A percentile compares a stretch with the other conserved stretches of the same genome.
These are phyloP conservation scores for Eimeria sp. DNA, from an alignment of 169 alveolate species.

Conservation along the genomic window DNA sequence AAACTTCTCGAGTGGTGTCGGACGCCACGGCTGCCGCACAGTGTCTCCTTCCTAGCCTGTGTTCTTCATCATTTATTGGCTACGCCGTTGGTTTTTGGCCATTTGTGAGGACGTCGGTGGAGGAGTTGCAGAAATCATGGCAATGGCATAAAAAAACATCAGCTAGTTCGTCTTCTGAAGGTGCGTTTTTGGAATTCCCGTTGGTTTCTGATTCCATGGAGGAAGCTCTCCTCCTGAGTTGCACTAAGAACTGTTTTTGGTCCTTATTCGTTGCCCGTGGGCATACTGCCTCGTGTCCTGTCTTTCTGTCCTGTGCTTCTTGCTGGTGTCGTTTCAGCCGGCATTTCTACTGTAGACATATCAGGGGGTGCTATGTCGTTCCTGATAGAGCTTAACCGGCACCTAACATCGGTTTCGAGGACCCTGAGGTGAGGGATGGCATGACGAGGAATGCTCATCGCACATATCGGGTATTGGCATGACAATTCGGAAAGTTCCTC, in stretches of 20 bases:
- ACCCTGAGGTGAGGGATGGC: slow-evolving; percentile 3
- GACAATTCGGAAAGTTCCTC: background rate
- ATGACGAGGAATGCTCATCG: too few relatives aligned
- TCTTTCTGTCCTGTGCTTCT: background rate
- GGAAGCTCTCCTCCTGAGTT: background rate
- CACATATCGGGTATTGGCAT: background rate
- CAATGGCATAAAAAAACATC: background rate
- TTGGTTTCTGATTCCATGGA: background rate
- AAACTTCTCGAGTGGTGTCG: background rate
- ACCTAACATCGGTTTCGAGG: background rate
- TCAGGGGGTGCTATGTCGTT: slow-evolving; percentile 60
- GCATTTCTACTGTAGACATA: background rate
- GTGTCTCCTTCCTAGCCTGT: slow-evolving; percentile 9
- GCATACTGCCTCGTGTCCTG: background rate
- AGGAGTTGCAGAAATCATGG: slow-evolving; percentile 32
- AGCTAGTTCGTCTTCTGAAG: background rate
- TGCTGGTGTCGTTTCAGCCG: slow-evolving; percentile 13
- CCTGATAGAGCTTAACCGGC: slow-evolving; percentile 26
- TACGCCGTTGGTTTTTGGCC: slow-evolving; percentile 67
- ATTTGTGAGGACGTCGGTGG: slow-evolving; percentile 20
- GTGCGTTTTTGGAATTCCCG: background rate
- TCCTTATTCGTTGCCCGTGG: background rate
- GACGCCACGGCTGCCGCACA: slow-evolving; percentile 40
- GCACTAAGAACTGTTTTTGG: background rate
- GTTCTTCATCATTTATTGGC: slow-evolving; percentile 27